Base-by-base conservation (phyloP, 140 eudicot species). In the Ambrosia hybrid region DNA sequence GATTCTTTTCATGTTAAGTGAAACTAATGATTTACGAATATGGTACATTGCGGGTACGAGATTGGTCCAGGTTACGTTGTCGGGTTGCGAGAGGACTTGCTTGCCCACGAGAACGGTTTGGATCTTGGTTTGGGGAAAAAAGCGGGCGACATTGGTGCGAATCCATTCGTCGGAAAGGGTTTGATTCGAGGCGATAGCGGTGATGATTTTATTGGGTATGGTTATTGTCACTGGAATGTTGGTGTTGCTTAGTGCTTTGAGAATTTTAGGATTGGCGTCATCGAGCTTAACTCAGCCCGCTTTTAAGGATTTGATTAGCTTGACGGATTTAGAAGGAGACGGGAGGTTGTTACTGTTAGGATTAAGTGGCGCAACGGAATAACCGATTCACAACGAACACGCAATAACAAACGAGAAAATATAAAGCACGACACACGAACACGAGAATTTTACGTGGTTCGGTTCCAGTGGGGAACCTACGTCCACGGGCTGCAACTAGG, bases 31-130 rank as follows among this genome's bases (percentile, higher is more conserved):
- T 48, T 36, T 58, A 13, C 74, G 57, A 64, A 92, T 77, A 30
- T 73, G 78, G 17, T 85, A 82, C 89, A 92, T 92, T 0, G 95
- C 91, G 10, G 95, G 98, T 1, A 92, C 96, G 15, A 92, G 90
- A 9, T 77, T 73, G 73, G 76, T 80, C 98, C 94, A 88, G 5
- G 85, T 87, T 65, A 78, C 63, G 12, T 81, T 78, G 11, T 76
- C 78, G 5, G 73, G 73, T 10, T 51, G 71, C 73, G 88, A 86
- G 4, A 92, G 81, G 83, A 92, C 80, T 65, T 92, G 95, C 67
- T 89, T 89, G 6, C 96, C 95, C 68, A 89, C 91, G 13, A 92
- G 90, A 57, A 92, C 73, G 55, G 87, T 85, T 4, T 87, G 87
- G 72, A 92, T 92, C 64, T 41, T 79, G 48, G 93, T 86, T 0